Evolutionary conservation across 345 rosid species (phyloP).

Genomic region (Capsella bursapastoris): DNA sequence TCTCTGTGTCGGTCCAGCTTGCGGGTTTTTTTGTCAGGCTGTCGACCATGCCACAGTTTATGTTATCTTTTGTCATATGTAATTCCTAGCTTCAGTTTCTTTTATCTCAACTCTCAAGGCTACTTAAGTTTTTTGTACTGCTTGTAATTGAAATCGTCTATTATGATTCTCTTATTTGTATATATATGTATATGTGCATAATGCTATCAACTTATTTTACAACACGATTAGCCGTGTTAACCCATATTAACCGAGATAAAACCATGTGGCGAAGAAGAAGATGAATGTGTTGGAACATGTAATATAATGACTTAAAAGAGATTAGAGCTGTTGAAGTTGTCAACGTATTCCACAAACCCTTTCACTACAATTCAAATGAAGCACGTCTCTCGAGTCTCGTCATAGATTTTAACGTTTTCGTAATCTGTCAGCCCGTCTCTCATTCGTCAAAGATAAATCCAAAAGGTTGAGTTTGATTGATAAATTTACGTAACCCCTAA

Average conservation of each 20-base stretch:
- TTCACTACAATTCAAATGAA: neutral
- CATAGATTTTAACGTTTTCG: constrained; percentile 7
- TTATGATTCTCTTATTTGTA: too few species aligned
- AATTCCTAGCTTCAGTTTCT: constrained; percentile 5
- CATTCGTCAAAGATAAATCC: neutral
- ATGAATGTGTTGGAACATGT: neutral
- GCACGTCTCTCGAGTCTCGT: constrained; percentile 22
- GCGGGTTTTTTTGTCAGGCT: constrained; percentile 55
- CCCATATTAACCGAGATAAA: neutral
- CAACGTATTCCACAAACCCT: neutral
- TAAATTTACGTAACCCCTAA: neutral
- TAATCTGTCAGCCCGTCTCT: neutral
- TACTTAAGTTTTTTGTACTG: neutral
- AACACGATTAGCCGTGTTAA: too few species aligned
- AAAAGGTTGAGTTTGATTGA: neutral
- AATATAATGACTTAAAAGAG: neutral
- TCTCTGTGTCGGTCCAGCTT: constrained; percentile 46
- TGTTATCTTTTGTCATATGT: constrained; percentile 24
- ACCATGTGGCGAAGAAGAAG: neutral
- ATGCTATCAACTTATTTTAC: too few species aligned
- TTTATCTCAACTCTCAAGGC: constrained; percentile 27
- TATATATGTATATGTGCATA: too few species aligned
- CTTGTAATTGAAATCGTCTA: too few species aligned
- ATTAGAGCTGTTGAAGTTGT: too few species aligned
- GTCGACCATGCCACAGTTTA: constrained; percentile 43